A percentile compares a stretch with the other conserved stretches of the same genome.
These are phyloP conservation scores for Cronartium quercuum DNA, from an alignment of 1,284 basidiomycete species.

Conservation along the genomic window DNA sequence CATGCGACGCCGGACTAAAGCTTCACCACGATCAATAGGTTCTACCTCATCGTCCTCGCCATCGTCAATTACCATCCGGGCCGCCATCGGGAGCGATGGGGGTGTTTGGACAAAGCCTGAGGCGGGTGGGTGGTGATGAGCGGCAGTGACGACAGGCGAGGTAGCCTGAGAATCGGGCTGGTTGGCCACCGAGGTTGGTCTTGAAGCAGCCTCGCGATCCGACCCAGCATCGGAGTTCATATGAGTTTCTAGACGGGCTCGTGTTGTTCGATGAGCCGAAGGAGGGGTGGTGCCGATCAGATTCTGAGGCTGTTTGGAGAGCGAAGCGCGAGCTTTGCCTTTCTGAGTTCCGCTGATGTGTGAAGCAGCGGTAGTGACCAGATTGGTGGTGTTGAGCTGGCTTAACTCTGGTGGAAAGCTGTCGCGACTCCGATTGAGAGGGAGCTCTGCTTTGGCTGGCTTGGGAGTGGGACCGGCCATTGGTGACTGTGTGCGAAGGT, in stretches of 20 bases:
- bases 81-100: neutral
- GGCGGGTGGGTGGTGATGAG: neutral
- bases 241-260: neutral
- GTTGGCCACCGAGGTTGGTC: neutral
- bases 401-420: neutral
- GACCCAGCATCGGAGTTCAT: neutral
- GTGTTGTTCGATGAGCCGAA: neutral
- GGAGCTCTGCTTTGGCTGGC: neutral
- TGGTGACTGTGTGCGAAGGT: neutral
- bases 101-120: neutral
- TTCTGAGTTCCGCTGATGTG: slow-evolving; percentile 1
- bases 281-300: neutral
- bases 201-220: neutral
- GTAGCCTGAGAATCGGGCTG: neutral
- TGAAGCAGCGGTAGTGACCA: neutral
- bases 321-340: neutral
- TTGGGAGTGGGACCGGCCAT: neutral
- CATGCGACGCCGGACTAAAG: slow-evolving; percentile 55
- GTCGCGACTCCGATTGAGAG: neutral
- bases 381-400: neutral
- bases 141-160: neutral
- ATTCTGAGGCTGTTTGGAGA: neutral
- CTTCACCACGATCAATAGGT: slow-evolving; percentile 55
- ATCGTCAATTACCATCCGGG: slow-evolving; percentile 36
- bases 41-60: slow-evolving; percentile 54